Base-by-base conservation (phyloP, 2,329 filamentous ascomycete genomes). In the Diplodia sapinea region DNA sequence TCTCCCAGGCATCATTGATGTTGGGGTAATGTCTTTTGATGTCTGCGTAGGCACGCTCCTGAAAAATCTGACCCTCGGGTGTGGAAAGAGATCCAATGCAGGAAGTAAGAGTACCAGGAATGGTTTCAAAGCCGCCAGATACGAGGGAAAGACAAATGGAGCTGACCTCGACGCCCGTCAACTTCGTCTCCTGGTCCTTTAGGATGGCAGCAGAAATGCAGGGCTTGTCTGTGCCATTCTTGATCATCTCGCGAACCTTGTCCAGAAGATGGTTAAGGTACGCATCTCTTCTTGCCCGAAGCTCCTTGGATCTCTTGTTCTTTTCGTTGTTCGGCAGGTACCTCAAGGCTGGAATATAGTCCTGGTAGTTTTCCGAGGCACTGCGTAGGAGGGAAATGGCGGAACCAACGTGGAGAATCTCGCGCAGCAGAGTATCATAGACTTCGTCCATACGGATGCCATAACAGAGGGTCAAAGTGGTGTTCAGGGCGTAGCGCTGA, bases 361-460 rank as follows among this genome's bases (percentile, higher is more conserved):
- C 84, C 71, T 86, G 84, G 31, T 80, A 80, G 69, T 86, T 86
- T 73, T 86, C 84, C 0, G 81, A 83, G 0, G 84, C 83, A 65
- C 80, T 83, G 5, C 84, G 79, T 2, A 86, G 73, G 0, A 85
- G 76, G 1, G 79, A 82, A 57, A 86, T 86, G 0, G 83, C 82
- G 0, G 82, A 84, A 1, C 83, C 84, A 4, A 86, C 84, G 68
- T 86, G 76, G 0, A 86, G 76, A 43, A 86, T 85, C 72, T 86
- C 84, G 4, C 83, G 78, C 9, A 86, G 74, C 56, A 86, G 75
- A 1, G 79, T 79, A 64, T 86, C 85, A 70, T 84, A 85, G 0
- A 85, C 82, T 5, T 76, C 79, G 71, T 86, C 83, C 84, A 86
- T 86, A 1, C 84, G 80, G 49, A 85, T 85, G 0, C 84, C 84